Conservation (phyloP, 192 early-diverging fungal genomes). For the Obelidium mucronatum region DNA sequence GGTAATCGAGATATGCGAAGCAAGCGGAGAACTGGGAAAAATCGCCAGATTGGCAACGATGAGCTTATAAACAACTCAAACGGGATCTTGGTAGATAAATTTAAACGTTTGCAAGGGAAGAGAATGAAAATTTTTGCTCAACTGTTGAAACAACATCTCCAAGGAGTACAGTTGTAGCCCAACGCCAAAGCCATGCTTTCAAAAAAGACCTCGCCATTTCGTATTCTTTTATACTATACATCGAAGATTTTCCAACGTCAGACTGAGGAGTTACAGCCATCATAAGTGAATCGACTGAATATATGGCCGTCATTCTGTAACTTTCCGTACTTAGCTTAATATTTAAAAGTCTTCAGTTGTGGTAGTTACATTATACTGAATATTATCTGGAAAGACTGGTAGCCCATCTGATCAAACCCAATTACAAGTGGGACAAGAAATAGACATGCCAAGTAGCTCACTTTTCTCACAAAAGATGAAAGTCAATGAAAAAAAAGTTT, state of each 20-base stretch:
- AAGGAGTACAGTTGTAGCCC: neutral
- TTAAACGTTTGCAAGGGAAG: too few relatives aligned
- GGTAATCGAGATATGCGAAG: neutral
- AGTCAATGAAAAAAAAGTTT: neutral
- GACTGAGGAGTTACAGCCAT: neutral
- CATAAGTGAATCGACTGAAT: conserved; percentile 1
- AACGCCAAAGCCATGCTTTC: neutral
- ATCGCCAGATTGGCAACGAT: neutral
- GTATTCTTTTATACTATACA: neutral
- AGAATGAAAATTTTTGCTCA: neutral
- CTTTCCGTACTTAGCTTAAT: too few relatives aligned
- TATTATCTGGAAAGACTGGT: too few relatives aligned
- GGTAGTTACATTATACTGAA: too few relatives aligned
- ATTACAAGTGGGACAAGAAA: neutral
- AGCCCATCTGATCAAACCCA: too few relatives aligned
- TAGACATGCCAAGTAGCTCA: neutral
- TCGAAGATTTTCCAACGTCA: neutral
- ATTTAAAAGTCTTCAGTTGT: too few relatives aligned
- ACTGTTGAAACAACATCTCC: conserved; percentile 11
- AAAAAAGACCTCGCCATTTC: conserved; percentile 3
- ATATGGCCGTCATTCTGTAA: neutral
- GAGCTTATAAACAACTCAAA: neutral
- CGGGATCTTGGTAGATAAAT: neutral
- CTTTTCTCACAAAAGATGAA: neutral
- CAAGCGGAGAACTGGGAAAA: neutral